phyloP scores from a whole-genome alignment of 2,329 filamentous ascomycete species.

The Cordyceps farinosa region DNA sequence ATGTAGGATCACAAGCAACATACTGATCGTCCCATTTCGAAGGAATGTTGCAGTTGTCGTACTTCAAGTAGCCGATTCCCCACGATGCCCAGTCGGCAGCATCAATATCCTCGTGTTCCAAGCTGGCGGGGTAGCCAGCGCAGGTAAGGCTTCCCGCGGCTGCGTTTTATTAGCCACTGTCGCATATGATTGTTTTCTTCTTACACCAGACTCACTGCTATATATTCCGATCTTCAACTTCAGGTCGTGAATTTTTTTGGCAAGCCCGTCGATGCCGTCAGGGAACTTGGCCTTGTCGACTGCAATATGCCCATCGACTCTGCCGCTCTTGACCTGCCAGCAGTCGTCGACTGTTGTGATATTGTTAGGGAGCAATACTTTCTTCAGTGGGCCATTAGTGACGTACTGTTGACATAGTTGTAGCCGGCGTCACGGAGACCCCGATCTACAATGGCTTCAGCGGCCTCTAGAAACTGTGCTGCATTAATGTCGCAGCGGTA shows the following conservation, averaged over 20 bases:
- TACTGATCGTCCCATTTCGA: conserved; percentile 6
- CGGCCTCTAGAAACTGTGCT: conserved; percentile 44
- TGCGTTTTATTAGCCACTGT: neutral
- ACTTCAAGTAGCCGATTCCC: conserved; percentile 48
- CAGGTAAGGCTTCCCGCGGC: conserved; percentile 22
- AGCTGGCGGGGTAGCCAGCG: conserved; percentile 40
- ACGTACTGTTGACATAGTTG: conserved; percentile 48
- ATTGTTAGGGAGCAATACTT: neutral
- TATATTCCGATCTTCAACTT: conserved; percentile 64
- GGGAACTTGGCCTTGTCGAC: conserved; percentile 53
- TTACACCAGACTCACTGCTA: conserved; percentile 27
- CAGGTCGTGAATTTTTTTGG: conserved; percentile 50
- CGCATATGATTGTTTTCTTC: neutral
- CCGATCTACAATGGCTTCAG: conserved; percentile 44
- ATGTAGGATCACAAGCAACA: conserved; percentile 6
- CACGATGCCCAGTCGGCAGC: conserved; percentile 55
- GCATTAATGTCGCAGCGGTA: conserved; percentile 50
- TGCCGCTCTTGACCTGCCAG: conserved; percentile 45
- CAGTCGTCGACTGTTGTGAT: conserved; percentile 52
- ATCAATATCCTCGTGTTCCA: conserved; percentile 56
- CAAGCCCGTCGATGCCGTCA: conserved; percentile 52
- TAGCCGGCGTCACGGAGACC: conserved; percentile 53
- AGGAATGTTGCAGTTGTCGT: conserved; percentile 15
- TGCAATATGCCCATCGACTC: conserved; percentile 42
- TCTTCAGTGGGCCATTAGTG: too few relatives aligned